These are phyloP conservation scores for Phaffomyces opuntiae DNA, from an alignment of 805 yeast species.

Conservation along the genomic window DNA sequence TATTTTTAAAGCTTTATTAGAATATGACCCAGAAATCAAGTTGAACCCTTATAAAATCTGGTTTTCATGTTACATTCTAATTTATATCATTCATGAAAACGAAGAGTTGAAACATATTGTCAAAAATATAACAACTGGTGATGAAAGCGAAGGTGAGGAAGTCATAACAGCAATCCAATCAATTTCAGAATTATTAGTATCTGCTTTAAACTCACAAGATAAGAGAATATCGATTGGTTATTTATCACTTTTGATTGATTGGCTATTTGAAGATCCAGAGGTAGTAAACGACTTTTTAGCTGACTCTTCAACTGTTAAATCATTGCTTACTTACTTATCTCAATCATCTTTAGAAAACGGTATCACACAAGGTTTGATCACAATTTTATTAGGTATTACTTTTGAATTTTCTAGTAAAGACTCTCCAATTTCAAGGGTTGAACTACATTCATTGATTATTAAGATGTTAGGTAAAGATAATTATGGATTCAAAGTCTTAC, in stretches of 20 bases:
- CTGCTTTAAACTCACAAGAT: constrained; percentile 56
- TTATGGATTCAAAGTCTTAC: constrained; percentile 64
- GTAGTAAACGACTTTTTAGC: constrained; percentile 72
- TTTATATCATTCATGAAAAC: constrained; percentile 52
- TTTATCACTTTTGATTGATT: constrained; percentile 60
- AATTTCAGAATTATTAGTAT: constrained; percentile 62
- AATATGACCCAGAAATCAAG: constrained; percentile 63
- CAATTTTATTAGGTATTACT: constrained; percentile 63
- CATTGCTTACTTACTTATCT: constrained; percentile 60
- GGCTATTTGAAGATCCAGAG: constrained; percentile 71
- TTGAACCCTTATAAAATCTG: constrained; percentile 83
- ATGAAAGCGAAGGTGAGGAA: constrained; percentile 58
- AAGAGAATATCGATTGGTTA: constrained; percentile 76
- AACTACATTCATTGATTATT: constrained; percentile 53
- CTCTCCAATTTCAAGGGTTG: constrained; percentile 50
- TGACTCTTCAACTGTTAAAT: constrained; percentile 58
- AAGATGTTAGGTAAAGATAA: constrained; percentile 77
- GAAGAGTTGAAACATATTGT: constrained; percentile 43
- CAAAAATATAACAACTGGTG: constrained; percentile 48
- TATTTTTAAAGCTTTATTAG: constrained; percentile 63
- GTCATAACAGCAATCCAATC: constrained; percentile 67
- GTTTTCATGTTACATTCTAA: constrained; percentile 68
- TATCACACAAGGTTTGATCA: constrained; percentile 65
- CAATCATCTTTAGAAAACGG: constrained; percentile 43
- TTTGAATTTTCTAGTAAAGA: constrained; percentile 72